Percentiles rank a stretch among this genome's conserved stretches.
Evolutionary conservation across 768 basidiomycete genomes (phyloP).

Genomic region (Galerina sulciceps): DNA sequence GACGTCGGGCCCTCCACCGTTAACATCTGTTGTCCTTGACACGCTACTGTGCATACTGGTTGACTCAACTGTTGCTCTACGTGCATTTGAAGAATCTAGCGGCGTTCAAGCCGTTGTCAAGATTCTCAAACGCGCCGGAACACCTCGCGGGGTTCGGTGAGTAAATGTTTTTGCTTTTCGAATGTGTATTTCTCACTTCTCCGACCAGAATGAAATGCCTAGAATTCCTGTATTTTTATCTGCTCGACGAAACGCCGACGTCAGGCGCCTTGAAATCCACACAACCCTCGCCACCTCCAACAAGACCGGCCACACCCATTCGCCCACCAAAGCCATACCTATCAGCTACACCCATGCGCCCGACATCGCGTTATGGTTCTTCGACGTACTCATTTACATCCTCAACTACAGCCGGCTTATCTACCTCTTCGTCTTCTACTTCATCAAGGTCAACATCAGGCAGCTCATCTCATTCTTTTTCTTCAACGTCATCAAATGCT

Average conservation of each 20-base stretch:
- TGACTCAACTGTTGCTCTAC: conserved; percentile 75
- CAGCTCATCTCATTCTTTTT: conserved; percentile 44
- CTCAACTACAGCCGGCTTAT: conserved; percentile 11
- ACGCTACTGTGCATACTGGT: conserved; percentile 89
- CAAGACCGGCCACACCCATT: conserved; percentile 43
- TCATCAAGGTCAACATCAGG: conserved; percentile 45
- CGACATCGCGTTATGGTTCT: conserved; percentile 43
- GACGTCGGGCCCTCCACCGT: conserved; percentile 35
- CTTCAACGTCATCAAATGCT: conserved; percentile 44
- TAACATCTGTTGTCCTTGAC: conserved; percentile 82
- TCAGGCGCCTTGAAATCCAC: conserved; percentile 1
- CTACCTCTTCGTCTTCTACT: conserved; percentile 21
- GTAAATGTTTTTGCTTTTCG: conserved; percentile 19
- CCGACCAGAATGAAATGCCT: conserved; percentile 87
- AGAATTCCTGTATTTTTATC: conserved; percentile 94
- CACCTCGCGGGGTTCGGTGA: conserved; percentile 87
- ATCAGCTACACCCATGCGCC: conserved; percentile 37
- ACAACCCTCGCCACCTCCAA: conserved; percentile 32
- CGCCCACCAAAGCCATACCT: conserved; percentile 45
- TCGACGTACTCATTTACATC: conserved; percentile 36
- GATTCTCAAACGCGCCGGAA: conserved; percentile 83
- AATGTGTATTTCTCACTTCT: not conserved
- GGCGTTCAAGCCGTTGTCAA: conserved; percentile 88
- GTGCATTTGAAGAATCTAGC: conserved; percentile 75
- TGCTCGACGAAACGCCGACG: conserved; percentile 74